Percentiles rank a stretch among this genome's conserved stretches.
Evolutionary conservation across 768 basidiomycete species (phyloP).

Genomic region (Agrocybe praecox): DNA sequence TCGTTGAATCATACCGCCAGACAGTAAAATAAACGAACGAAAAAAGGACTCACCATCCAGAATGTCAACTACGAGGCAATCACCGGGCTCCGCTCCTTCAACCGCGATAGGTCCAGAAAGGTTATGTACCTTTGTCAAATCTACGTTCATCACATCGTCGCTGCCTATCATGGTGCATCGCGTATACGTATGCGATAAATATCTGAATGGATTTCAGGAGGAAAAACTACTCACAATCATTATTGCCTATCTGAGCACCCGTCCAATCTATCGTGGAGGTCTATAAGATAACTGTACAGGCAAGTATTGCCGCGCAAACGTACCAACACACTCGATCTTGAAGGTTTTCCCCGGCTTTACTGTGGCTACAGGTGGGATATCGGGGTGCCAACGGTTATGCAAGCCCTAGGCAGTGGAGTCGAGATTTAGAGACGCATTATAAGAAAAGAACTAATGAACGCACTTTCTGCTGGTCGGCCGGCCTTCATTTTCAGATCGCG

Average conservation of each 20-base stretch:
- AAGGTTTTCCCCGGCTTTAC: conserved; percentile 74
- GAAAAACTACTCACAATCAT: conserved; percentile 52
- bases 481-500: conserved; percentile 20
- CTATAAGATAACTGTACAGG: not conserved
- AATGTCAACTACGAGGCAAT: conserved; percentile 80
- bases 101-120: conserved; percentile 78
- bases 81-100: conserved; percentile 77
- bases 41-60: conserved; percentile 54
- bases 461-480: conserved; percentile 65
- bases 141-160: conserved; percentile 69
- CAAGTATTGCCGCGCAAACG: too few species aligned
- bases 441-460: conserved; percentile 1
- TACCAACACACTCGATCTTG: conserved; percentile 71
- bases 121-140: conserved; percentile 69
- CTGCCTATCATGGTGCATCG: conserved; percentile 45
- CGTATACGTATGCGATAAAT: not conserved
- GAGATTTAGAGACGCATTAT: not conserved
- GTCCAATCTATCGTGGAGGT: conserved; percentile 62
- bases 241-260: conserved; percentile 78
- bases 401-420: conserved; percentile 43
- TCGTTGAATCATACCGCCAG: not conserved
- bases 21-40: not conserved
- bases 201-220: not conserved
- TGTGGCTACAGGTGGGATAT: conserved; percentile 62
- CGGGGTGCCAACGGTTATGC: conserved; percentile 76